Evolutionary conservation across 1,139 yeast genomes (phyloP).

Genomic region (Lodderomyces elongisporus): DNA sequence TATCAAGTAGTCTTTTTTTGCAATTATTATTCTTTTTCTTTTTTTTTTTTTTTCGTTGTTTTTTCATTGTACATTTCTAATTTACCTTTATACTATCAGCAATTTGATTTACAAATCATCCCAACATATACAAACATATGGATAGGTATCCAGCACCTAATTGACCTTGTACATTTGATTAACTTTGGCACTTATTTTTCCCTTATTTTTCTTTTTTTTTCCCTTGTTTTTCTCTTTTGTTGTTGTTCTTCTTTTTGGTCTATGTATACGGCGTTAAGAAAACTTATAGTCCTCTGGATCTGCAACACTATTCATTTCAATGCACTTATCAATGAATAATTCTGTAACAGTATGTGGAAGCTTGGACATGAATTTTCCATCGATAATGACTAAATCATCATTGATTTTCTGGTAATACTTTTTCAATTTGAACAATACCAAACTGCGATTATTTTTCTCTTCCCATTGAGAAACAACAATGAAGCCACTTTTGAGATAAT

Average conservation of each 20-base stretch:
- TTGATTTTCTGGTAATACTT: constrained; percentile 20
- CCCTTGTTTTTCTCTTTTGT: no score
- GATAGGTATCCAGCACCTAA: no score
- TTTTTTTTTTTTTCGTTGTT: neutral
- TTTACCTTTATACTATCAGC: no score
- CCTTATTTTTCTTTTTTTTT: neutral
- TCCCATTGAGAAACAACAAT: constrained; percentile 16
- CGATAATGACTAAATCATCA: constrained; percentile 13
- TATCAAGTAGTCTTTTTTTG: no score
- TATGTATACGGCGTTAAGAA: constrained; percentile 1
- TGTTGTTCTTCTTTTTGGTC: no score
- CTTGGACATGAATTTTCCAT: constrained; percentile 14
- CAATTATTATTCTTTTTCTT: no score
- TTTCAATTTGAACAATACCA: constrained; percentile 10
- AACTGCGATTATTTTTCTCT: constrained; percentile 7
- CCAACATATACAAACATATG: no score
- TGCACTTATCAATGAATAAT: constrained; percentile 39
- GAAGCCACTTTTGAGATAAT: constrained; percentile 19
- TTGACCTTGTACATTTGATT: no score
- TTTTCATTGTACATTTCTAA: no score
- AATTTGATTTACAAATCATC: no score
- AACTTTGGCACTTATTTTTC: no score
- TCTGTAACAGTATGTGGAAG: constrained; percentile 47
- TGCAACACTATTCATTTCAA: constrained; percentile 34
- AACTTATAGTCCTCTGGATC: constrained; percentile 40